Base-by-base conservation (phyloP, 805 yeast genomes). In the Yueomyces sinensis region DNA sequence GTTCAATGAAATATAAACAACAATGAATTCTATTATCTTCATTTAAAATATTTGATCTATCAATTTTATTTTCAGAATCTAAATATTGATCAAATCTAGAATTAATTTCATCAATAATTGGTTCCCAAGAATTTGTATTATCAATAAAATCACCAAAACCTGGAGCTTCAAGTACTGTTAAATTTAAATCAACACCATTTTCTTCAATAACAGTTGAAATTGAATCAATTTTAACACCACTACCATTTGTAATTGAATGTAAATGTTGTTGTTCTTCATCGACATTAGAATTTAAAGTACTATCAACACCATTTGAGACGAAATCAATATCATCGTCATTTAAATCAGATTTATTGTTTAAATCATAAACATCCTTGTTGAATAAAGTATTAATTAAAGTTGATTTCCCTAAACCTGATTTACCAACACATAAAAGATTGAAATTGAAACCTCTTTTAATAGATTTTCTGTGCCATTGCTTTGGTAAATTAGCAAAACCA, bases 391-490 rank as follows among this genome's bases (percentile, higher is more conserved):
- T 86, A 51, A 91, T 73, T 53, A 91, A 70, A 19, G 98, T 91
- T 24, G 91, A 68, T 63, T 89, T 89, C 49, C 98, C 98, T 42
- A 89, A 67, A 4, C 98, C 96, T 40, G 77, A 66, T 63, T 83
- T 94, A 45, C 94, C 94, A 42, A 87, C 94, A 38, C 83, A 84
- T 74, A 91, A 72, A 41, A 91, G 56, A 56, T 91, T 91, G 55
- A 91, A 72, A 48, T 68, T 72, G 68, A 91, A 91, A 13, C 98
- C 98, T 52, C 82, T 72, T 59, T 81, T 78, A 41, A 84, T 74
- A 2, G 94, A 79, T 60, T 82, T 84, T 62, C 95, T 76, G 63
- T 91, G 97, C 95, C 96, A 91, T 65, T 91, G 98, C 55, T 87
- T 91, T 39, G 98, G 98, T 52, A 91, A 69, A 62, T 87, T 91